phyloP scores from a whole-genome alignment of 345 rosid species.

The Capsella bursapastoris region DNA sequence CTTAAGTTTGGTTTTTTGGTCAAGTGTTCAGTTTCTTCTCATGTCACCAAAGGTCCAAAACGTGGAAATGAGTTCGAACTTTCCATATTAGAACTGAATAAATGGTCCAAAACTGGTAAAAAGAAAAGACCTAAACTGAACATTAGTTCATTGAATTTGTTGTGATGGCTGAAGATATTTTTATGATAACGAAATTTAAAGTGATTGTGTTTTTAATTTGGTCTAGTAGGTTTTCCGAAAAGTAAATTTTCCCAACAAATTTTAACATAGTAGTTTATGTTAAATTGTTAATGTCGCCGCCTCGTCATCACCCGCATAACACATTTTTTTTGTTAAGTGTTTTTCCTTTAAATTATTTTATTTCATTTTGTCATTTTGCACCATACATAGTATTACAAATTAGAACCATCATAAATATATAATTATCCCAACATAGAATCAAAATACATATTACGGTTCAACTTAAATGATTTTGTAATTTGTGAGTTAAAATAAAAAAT shows the following conservation, averaged over 20 bases:
- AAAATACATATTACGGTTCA: neutral
- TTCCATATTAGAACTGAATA: neutral
- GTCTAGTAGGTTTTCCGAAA: neutral
- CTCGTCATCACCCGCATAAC: neutral
- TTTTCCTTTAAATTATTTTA: neutral
- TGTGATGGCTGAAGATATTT: neutral
- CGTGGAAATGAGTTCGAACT: constrained; percentile 20
- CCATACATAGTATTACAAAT: neutral
- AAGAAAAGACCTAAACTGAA: neutral
- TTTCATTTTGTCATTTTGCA: neutral
- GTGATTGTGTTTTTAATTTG: neutral
- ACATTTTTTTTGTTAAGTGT: neutral
- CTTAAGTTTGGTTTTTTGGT: constrained; percentile 11
- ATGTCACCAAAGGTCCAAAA: constrained; percentile 8
- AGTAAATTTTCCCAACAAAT: neutral
- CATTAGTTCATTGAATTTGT: neutral
- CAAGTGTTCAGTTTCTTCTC: constrained; percentile 16
- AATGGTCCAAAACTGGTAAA: neutral
- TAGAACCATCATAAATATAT: neutral
- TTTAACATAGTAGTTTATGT: neutral
- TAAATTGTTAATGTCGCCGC: neutral
- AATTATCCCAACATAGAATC: neutral
- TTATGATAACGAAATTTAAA: neutral
- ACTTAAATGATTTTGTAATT: neutral
- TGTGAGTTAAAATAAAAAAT: neutral